Evolutionary conservation across 768 basidiomycete species (phyloP), one percentile per base, ranked within the genome.

Genomic region (Fomitopsis serialis): DNA sequence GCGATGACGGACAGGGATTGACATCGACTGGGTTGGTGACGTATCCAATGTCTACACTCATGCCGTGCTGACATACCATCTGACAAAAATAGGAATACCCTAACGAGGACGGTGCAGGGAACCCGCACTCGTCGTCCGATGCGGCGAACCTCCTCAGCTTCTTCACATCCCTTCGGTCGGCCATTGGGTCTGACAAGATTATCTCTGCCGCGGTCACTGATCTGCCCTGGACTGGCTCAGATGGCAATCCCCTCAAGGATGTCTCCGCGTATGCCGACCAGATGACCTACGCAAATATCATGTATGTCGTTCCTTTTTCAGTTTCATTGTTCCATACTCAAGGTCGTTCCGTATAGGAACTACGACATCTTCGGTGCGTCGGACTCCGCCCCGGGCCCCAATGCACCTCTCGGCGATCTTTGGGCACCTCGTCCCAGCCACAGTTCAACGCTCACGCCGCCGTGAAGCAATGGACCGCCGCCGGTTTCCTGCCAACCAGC

Each of bases 311-410:
- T 10, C 35, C 37, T 17, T 5, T 19, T 15, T 15, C 15, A 15
- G 6, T 40, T 15, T 19, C 37, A 4, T 7, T 19, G 7, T 40
- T 32, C 29, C 29, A 32, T 32, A 32, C 15, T 40, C 7, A 40
- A 6, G n/a, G 66, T 19, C 19, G 15, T 17, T 68, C 75, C 53
- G 56, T 73, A 68, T 62, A 88, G 87, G 87, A 89, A 88, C 68
- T 89, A 91, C 67, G 88, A 89, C 63, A 79, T 87, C 40, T 87
- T 80, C 78, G 84, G 84, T 50, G 76, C 84, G 3, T 80, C 58
- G 9, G 61, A 60, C 17, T 67, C 74, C 5, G 80, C 69, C 25
- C 88, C 87, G 9, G 88, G 87, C 5, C 81, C 87, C 5, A 89
- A 89, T 63, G 86, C 88, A 12, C 88, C 87, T 2, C 74, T 87